Percentiles rank a stretch among this genome's conserved stretches.
phyloP scores from a whole-genome alignment of 345 rosid genomes.

The Ceriops decandra region DNA sequence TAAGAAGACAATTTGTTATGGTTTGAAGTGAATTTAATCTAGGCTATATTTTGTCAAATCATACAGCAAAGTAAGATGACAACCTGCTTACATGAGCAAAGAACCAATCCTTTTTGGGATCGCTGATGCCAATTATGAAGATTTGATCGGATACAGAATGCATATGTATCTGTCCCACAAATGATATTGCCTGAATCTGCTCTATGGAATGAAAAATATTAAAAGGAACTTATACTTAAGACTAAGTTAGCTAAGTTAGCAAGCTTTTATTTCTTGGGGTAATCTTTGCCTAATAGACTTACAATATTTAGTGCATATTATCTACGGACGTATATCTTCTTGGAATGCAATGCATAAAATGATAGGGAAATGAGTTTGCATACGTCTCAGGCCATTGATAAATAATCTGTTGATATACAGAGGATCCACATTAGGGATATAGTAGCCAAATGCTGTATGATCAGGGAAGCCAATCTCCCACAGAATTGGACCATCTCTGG shows the following conservation, averaged over 20 bases:
- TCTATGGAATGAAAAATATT: background rate
- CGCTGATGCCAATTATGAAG: constrained; percentile 31
- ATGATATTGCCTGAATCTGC: constrained; percentile 42
- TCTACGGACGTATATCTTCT: background rate
- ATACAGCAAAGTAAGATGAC: background rate
- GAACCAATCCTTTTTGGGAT: constrained; percentile 36
- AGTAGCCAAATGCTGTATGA: constrained; percentile 31
- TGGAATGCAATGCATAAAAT: background rate
- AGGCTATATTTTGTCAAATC: background rate
- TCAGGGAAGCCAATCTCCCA: constrained; percentile 43
- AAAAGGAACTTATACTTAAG: background rate
- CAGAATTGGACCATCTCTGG: constrained; percentile 34
- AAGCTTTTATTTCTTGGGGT: background rate
- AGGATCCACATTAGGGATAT: constrained; percentile 37
- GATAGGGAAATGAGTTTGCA: background rate
- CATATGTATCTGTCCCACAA: constrained; percentile 38
- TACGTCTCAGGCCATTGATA: constrained; percentile 33
- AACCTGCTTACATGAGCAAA: constrained; percentile 41
- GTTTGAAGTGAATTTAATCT: no score
- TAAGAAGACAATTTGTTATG: background rate
- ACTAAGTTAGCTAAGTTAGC: no score
- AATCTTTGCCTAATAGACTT: background rate
- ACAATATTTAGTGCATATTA: background rate
- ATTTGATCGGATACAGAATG: constrained; percentile 31
- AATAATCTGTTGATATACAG: constrained; percentile 35